Evolutionary conservation across 306 rosid genomes (phyloP).

Genomic region (Quercus dentata): DNA sequence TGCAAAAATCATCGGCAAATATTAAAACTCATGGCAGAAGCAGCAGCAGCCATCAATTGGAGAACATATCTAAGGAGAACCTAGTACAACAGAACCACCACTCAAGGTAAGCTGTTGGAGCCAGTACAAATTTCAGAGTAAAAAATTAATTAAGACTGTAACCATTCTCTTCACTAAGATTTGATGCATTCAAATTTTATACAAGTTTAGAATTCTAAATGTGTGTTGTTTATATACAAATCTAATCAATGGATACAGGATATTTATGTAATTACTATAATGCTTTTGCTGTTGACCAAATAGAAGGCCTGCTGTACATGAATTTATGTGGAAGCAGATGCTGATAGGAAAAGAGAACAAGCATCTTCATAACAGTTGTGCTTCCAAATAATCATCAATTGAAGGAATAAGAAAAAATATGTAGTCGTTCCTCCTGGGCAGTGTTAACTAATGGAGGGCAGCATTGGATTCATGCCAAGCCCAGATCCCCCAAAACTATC

Average conservation of each 20-base stretch:
- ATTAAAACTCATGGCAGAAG: no score
- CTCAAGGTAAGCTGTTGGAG: neutral
- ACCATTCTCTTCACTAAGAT: neutral
- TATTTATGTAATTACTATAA: neutral
- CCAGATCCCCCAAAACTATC: conserved; percentile 67
- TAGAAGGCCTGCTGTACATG: neutral
- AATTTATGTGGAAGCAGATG: neutral
- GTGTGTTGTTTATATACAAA: conserved; percentile 7
- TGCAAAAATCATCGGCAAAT: no score
- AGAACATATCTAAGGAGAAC: neutral
- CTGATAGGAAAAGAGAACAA: neutral
- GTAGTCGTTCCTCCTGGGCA: conserved; percentile 9
- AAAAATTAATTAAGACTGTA: neutral
- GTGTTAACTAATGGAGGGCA: conserved; percentile 61
- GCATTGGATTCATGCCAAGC: conserved; percentile 68
- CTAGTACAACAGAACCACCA: neutral
- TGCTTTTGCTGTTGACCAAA: neutral
- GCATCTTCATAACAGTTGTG: neutral
- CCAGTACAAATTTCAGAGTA: neutral
- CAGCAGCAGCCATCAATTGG: no score
- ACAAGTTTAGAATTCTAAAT: neutral
- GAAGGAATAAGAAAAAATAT: neutral
- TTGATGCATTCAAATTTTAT: neutral
- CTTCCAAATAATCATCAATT: conserved; percentile 2
- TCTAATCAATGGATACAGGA: neutral